Evolutionary conservation across 306 rosid genomes (phyloP), one percentile per base, ranked within the genome.

Genomic region (Spatholobus suberectus): DNA sequence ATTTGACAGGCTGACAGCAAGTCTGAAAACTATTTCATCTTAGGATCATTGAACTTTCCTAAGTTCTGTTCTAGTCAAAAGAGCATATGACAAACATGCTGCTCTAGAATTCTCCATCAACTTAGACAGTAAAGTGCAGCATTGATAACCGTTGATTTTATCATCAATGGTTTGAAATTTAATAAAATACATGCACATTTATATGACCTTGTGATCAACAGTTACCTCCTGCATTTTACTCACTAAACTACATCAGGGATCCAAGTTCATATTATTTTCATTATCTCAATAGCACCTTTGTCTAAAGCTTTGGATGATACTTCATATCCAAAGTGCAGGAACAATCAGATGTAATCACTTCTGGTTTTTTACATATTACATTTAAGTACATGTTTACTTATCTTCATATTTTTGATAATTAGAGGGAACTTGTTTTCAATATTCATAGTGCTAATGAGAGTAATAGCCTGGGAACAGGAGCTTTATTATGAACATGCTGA

Each of bases 351-450:
- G 38, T 27, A 66, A 67, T 18, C 41, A 59, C 3, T 27, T 59
- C 43, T 21, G 24, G 69, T 57, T 75, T 35, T 75, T 23, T 54
- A 17, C 13, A 8, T 15, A 17, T 1, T 65, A 34, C 44, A 2
- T 32, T 34, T 17, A 34, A 65, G 17, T 65, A 65, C 20, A 15
- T 20, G 18, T 35, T 49, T 82, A 18, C 52, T 35, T n/a, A 66
- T 9, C 18, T 35, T 4, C 69, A 41, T 32, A 13, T 54, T 23
- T 41, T 17, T 23, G 11, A 66, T 32, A 43, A 62, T 44, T 63
- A 12, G 51, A 46, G 51, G 63, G n/a, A 5, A 65, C 18, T 78
- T 65, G 82, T 77, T 77, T 18, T 66, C 26, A 20, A 12, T 11
- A 67, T 20, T 38, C 51, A 9, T 4, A 5, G 4, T 38, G 27